Conservation (phyloP, 1,284 basidiomycete genomes). For the Microbotryum scabiosae region DNA sequence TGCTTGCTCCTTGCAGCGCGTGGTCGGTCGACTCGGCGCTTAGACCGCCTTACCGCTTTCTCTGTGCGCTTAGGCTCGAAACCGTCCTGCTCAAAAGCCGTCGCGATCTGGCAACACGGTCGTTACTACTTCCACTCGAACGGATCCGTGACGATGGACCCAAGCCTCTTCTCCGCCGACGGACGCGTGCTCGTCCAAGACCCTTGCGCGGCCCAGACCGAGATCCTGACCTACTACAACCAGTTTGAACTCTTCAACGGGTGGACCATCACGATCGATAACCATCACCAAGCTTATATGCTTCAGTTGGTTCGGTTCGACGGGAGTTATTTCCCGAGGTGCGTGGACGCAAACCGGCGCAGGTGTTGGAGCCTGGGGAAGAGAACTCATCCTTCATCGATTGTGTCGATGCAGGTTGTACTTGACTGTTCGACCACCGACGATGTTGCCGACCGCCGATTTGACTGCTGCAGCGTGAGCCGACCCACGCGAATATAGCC, state of each 20-base stretch:
- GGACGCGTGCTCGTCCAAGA: conserved; percentile 88
- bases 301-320: conserved; percentile 60
- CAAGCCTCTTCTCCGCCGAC: conserved; percentile 56
- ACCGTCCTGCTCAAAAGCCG: conserved; percentile 72
- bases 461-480: conserved; percentile 19
- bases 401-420: conserved; percentile 8
- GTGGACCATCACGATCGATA: conserved; percentile 57
- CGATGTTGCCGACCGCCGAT: conserved; percentile 28
- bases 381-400: neutral
- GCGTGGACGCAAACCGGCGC: neutral
- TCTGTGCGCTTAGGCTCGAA: conserved; percentile 48
- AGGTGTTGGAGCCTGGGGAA: neutral
- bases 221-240: conserved; percentile 69
- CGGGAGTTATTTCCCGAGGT: conserved; percentile 44
- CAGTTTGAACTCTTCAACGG: conserved; percentile 44
- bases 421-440: conserved; percentile 26
- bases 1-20: no score
- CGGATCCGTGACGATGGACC: conserved; percentile 43
- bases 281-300: conserved; percentile 48
- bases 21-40: no score
- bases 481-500: no score
- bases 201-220: conserved; percentile 72
- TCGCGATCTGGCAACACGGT: conserved; percentile 80
- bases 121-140: conserved; percentile 56
- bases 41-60: neutral